These are phyloP conservation scores for Solanum okadae DNA, from an alignment of 257 asterid species.

Conservation along the genomic window DNA sequence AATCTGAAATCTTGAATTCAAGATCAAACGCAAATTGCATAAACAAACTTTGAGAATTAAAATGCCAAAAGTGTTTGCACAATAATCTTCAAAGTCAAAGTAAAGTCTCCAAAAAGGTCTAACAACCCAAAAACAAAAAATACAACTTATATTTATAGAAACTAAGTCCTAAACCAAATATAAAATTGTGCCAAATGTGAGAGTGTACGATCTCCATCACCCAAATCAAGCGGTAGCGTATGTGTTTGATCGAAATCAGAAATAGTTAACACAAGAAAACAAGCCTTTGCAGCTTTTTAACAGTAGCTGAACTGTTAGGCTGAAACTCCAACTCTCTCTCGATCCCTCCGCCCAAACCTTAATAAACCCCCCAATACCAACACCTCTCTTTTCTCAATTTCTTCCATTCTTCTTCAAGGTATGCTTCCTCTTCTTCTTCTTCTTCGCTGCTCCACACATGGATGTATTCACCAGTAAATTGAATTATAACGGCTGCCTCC, in stretches of 20 bases:
- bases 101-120: too few relatives aligned
- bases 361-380: neutral
- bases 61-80: too few relatives aligned
- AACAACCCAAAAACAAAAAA: too few relatives aligned
- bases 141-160: too few relatives aligned
- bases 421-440: neutral
- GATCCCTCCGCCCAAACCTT: slow-evolving; percentile 15
- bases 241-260: slow-evolving; percentile 6
- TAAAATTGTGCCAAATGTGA: neutral
- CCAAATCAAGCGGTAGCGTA: neutral
- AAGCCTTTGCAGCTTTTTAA: neutral
- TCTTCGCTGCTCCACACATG: neutral
- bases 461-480: neutral
- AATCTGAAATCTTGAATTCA: too few relatives aligned
- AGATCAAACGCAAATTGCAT: too few relatives aligned
- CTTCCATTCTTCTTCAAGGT: neutral
- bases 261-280: neutral
- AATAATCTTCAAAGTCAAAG: too few relatives aligned
- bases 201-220: neutral
- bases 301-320: neutral
- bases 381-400: neutral
- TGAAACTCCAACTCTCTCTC: slow-evolving; percentile 18
- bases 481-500: neutral
- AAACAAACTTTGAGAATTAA: too few relatives aligned
- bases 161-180: too few relatives aligned